A percentile compares a stretch with the other conserved stretches of the same genome.
Conservation (phyloP, 495 filamentous ascomycete genomes). For the Talaromyces adpressus region DNA sequence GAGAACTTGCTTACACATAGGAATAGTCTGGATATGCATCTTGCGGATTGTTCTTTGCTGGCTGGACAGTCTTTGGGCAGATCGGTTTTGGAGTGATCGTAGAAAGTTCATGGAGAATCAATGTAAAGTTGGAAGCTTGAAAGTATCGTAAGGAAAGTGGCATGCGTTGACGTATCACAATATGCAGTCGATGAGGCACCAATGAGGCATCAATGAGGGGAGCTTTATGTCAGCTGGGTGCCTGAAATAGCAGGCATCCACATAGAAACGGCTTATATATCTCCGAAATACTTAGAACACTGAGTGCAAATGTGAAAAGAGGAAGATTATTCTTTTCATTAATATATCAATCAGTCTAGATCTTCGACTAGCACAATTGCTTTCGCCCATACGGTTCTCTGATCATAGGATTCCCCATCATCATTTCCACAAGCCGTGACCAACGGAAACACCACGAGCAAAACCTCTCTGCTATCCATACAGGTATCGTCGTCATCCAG, state of each 20-base stretch:
- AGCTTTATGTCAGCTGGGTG: neutral
- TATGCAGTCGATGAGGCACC: neutral
- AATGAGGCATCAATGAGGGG: neutral
- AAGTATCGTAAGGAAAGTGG: neutral
- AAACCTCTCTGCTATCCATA: neutral
- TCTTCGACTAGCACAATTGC: neutral
- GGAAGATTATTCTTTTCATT: neutral
- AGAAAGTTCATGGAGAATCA: neutral
- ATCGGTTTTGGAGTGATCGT: neutral
- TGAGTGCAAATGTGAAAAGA: neutral
- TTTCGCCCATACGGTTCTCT: neutral
- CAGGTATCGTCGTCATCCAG: neutral
- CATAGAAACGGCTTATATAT: neutral
- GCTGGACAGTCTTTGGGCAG: neutral
- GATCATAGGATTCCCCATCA: neutral
- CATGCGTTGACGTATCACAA: neutral
- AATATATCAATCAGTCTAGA: neutral
- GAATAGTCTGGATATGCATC: slow-evolving; percentile 97
- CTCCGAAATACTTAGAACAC: neutral
- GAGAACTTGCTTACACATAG: slow-evolving; percentile 76
- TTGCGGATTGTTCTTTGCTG: slow-evolving; percentile 15
- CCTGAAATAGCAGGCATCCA: neutral
- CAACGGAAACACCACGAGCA: neutral
- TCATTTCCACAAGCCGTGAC: neutral
- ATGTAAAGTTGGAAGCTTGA: neutral